Evolutionary conservation across 176 grass and related monocot genomes (phyloP).

Genomic region (Panicum miliaceum): DNA sequence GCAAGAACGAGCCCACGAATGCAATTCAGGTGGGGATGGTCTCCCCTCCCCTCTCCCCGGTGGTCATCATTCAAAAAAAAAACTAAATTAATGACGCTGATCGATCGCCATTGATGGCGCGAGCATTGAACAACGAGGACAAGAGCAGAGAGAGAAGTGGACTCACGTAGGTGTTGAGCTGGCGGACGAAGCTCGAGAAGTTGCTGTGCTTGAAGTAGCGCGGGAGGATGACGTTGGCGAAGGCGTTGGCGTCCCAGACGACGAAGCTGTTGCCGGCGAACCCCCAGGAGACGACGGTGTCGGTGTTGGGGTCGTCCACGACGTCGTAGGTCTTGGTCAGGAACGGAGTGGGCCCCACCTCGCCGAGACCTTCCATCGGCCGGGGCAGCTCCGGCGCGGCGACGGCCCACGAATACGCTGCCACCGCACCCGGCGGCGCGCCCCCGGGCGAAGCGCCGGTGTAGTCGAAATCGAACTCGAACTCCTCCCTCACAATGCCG

Average conservation of each 20-base stretch:
- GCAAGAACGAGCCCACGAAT: background rate
- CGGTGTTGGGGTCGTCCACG: conserved; percentile 70
- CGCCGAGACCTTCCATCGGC: conserved; percentile 81
- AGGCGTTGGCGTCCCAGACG: conserved; percentile 82
- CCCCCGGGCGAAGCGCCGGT: conserved; percentile 33
- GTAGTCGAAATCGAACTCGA: conserved; percentile 32
- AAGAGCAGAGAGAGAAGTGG: background rate
- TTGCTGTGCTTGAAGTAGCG: conserved; percentile 84
- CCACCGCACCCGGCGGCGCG: background rate
- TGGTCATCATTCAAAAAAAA: too few relatives aligned
- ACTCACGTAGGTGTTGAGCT: conserved; percentile 81
- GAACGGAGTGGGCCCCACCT: conserved; percentile 77
- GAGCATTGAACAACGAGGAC: background rate
- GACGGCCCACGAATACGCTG: conserved; percentile 20
- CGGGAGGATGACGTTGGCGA: conserved; percentile 67
- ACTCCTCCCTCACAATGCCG: conserved; percentile 56
- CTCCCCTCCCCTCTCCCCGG: too few relatives aligned
- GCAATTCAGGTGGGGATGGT: background rate
- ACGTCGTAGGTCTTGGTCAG: conserved; percentile 90
- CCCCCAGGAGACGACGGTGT: conserved; percentile 80
- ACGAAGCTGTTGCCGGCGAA: conserved; percentile 71
- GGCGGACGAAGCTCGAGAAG: conserved; percentile 84
- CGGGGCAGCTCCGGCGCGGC: conserved; percentile 47
- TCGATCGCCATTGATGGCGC: background rate
- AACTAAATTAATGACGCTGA: background rate